Percentiles rank a stretch among this genome's conserved stretches.
Evolutionary conservation across 116 monocot species (phyloP).

Genomic region (Iris pallida): DNA sequence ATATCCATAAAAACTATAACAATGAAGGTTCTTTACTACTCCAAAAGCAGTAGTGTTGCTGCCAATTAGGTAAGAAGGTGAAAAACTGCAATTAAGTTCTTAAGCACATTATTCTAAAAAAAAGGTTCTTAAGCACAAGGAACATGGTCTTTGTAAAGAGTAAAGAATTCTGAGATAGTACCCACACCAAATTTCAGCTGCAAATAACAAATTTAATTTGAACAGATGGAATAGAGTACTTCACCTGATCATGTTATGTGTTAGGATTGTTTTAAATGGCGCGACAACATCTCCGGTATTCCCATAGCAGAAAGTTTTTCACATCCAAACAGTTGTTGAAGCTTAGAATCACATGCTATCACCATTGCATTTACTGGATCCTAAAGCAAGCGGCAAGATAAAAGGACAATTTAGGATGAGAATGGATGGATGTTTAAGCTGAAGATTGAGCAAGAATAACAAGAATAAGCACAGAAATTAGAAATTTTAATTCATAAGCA

Average conservation of each 20-base stretch:
- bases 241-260: slow-evolving; percentile 34
- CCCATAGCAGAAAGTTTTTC: slow-evolving; percentile 62
- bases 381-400: slow-evolving; percentile 15
- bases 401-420: slow-evolving; percentile 2
- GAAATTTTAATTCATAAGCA: background rate
- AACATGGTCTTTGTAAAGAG: background rate
- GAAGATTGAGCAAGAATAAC: background rate
- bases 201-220: slow-evolving; percentile 1
- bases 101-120: background rate
- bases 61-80: background rate
- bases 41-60: too few relatives aligned
- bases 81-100: background rate
- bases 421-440: background rate
- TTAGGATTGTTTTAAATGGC: slow-evolving; percentile 65
- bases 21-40: too few relatives aligned
- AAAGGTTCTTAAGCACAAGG: background rate
- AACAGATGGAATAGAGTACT: background rate
- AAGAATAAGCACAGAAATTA: background rate
- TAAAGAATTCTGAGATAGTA: background rate
- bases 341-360: slow-evolving; percentile 66
- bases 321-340: slow-evolving; percentile 78
- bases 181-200: background rate
- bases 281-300: slow-evolving; percentile 62
- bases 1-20: background rate
- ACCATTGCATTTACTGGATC: slow-evolving; percentile 46